Base-by-base conservation (phyloP, 2,329 filamentous ascomycete genomes). In the Epichloe festucae region DNA sequence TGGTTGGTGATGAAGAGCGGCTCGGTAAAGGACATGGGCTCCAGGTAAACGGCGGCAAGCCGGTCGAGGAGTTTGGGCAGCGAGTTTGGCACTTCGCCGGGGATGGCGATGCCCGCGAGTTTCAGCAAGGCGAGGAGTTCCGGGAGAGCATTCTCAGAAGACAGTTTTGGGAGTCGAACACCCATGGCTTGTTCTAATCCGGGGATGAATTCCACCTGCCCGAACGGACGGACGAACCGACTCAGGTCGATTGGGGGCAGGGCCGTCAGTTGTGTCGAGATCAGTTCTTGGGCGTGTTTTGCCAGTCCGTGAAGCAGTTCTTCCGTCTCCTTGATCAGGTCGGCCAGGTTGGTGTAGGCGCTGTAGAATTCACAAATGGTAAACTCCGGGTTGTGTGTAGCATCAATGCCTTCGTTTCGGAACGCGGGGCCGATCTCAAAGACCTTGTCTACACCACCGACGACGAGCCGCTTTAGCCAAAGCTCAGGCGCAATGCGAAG, bases 341-440 rank as follows among this genome's bases (percentile, higher is more conserved):
- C 79, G 38, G 82, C 72, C 0, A 96, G 76, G 56, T 84, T 86
- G 54, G 85, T 82, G 61, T 90, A 94, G 3, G 90, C 84, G 55
- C 86, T 84, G 69, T 98, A 98, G 70, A 95, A 97, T 69, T 98
- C 93, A 73, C 91, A 97, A 54, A 88, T 97, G 44, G 87, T 93
- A 69, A 97, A 98, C 64, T 98, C 93, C 0, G 93, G 91, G 63
- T 98, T 98, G 65, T 98, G 93, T 0, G 89, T 95, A 34, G 78
- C 79, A 65, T 96, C 90, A 38, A 95, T 71, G 66, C 89, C 88
- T 71, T 98, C 93, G 64, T 98, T 98, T 43, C 93, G 81, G 68
- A 98, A 98, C 12, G 83, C 82, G 3, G 88, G 85, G 0, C 93
- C 93, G 57, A 98, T 90, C 68, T 98, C 93, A 62, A 94, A 98